Evolutionary conservation across 192 early-diverging fungal genomes (phyloP), one percentile per base, ranked within the genome.

Genomic region (Backusella liffmaniae): DNA sequence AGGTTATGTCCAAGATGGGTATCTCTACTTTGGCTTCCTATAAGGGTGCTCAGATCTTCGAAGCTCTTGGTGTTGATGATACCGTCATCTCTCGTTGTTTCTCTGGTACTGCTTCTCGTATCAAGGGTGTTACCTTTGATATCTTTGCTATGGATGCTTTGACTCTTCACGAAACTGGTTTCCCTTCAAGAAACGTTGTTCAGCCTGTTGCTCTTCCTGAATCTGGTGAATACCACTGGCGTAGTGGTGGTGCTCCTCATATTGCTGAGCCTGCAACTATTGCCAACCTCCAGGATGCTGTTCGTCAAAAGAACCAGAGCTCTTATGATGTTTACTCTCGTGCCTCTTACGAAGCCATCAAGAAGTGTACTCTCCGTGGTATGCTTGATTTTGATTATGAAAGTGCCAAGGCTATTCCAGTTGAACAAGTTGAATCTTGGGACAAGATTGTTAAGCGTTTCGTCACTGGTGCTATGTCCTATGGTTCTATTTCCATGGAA

Each of bases 1-100:
- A 99, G 86, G 96, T 99, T 70, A 99, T 98, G 97, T 98, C 97
- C 78, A 99, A 99, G 89, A 99, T 99, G 98, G 98, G 98, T 73
- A 97, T 99, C 72, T 97, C 96, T 12, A 98, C 98, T 21, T 85
- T 99, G 67, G 96, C 97, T 84, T 93, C 91, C 13, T 99, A 99
- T 90, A 98, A 98, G 87, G 98, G 96, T 72, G 98, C 98, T 10
- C 98, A 99, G 89, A 97, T 98, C 78, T 99, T 99, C 80, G 98
- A 99, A 81, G 95, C 95, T 21, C 89, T 99, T 32, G 98, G 98
- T 76, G 78, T 99, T 3, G 95, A 96, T 74, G 86, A 89, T 35
- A 86, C 92, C 39, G 97, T 99, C 46, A 92, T 99, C 71, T 84
- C 89, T 35, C 89, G 90, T 67, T 99, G 97, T 81, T 99, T 99